Evolutionary conservation across 2,329 filamentous ascomycete genomes (phyloP).

Genomic region (Neonectria sp.): DNA sequence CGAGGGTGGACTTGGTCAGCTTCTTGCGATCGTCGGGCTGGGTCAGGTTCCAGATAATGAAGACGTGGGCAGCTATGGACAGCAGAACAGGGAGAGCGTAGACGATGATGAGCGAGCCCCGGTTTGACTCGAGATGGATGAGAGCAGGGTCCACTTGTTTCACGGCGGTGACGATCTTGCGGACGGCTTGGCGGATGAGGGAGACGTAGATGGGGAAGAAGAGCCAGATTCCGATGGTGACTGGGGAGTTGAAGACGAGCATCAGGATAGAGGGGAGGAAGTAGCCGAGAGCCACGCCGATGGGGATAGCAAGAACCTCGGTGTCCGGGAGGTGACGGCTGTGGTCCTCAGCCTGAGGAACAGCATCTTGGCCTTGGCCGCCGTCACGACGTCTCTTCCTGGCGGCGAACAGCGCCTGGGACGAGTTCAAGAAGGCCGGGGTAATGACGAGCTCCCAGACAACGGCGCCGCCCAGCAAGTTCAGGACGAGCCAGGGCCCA

Average conservation of each 20-base stretch:
- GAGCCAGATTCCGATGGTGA: slow-evolving; percentile 62
- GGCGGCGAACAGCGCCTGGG: slow-evolving; percentile 53
- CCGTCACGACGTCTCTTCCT: slow-evolving; percentile 33
- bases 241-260: slow-evolving; percentile 58
- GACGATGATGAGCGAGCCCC: slow-evolving; percentile 55
- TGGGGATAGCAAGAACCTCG: slow-evolving; percentile 71
- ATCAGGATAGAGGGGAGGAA: slow-evolving; percentile 62
- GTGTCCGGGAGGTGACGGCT: slow-evolving; percentile 59
- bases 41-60: slow-evolving; percentile 59
- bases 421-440: slow-evolving; percentile 63
- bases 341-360: slow-evolving; percentile 35
- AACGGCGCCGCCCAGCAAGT: slow-evolving; percentile 64
- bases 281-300: slow-evolving; percentile 64
- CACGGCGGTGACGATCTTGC: slow-evolving; percentile 46
- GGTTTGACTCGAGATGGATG: slow-evolving; percentile 62
- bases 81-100: slow-evolving; percentile 62
- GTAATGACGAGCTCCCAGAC: slow-evolving; percentile 68
- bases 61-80: slow-evolving; percentile 60
- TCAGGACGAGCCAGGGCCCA: slow-evolving; percentile 63
- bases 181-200: slow-evolving; percentile 57
- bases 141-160: slow-evolving; percentile 47
- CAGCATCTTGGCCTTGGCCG: slow-evolving; percentile 37
- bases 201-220: slow-evolving; percentile 67
- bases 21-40: slow-evolving; percentile 61
- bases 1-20: slow-evolving; percentile 63